A percentile compares a stretch with the other conserved stretches of the same genome.
Conservation (phyloP, 306 rosid species). For the Hylodesmum podocarpum region DNA sequence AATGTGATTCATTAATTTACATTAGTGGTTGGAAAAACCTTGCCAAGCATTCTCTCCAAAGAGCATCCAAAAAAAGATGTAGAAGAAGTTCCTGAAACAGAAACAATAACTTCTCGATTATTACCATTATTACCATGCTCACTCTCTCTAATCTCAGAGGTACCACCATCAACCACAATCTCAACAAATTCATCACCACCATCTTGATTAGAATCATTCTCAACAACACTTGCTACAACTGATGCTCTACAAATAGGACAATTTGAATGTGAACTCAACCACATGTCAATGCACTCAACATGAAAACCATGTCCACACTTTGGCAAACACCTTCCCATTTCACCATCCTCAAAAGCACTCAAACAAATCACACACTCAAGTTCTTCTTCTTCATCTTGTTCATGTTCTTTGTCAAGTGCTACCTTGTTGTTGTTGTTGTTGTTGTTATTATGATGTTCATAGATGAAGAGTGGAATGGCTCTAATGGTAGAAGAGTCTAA, state of each 20-base stretch:
- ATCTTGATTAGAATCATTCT: constrained; percentile 19
- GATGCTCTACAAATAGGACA: constrained; percentile 89
- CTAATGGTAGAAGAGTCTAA: constrained; percentile 55
- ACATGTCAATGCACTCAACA: constrained; percentile 83
- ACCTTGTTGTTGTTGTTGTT: not conserved
- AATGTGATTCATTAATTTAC: constrained; percentile 25
- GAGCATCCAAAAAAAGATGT: constrained; percentile 62
- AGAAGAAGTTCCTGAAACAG: constrained; percentile 38
- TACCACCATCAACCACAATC: constrained; percentile 40
- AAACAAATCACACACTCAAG: constrained; percentile 85
- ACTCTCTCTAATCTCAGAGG: constrained; percentile 42
- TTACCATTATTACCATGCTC: not conserved
- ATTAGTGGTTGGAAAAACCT: constrained; percentile 52
- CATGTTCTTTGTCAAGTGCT: not conserved
- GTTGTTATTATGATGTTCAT: no score
- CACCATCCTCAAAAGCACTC: constrained; percentile 62
- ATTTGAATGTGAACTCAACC: constrained; percentile 73
- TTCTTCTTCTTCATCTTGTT: constrained; percentile 3
- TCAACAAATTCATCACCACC: constrained; percentile 37
- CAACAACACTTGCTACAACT: constrained; percentile 27
- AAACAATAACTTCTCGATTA: constrained; percentile 7
- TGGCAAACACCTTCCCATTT: constrained; percentile 65
- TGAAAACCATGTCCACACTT: constrained; percentile 85
- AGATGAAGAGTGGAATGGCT: constrained; percentile 66
- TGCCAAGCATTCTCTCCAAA: constrained; percentile 72